Base-by-base conservation (phyloP, 2,329 filamentous ascomycete genomes). In the Ophiostoma angusticollis region DNA sequence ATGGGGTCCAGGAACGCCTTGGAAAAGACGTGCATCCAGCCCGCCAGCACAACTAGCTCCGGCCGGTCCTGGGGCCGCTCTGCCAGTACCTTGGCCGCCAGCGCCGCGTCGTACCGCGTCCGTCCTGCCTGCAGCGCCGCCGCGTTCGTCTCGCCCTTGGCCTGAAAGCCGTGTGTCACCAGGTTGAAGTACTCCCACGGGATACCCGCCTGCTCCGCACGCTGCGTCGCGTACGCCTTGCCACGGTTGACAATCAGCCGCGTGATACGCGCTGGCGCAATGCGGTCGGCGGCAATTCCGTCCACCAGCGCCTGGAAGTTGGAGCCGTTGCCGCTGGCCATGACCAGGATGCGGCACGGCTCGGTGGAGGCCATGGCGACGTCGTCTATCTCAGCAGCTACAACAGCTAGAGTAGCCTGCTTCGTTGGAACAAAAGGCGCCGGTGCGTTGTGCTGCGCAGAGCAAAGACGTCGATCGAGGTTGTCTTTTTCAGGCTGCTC, bases 1-100 rank as follows among this genome's bases (percentile, higher is more conserved):
- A 93, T 54, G 2, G 84, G 82, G 8, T 70, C 66, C 34, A 93
- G 63, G 55, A 93, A 91, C 1, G 66, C 62, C 3, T 66, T 64
- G 0, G 76, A 78, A 35, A 93, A 71, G 41, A 93, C 79, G 56
- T 91, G 79, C 84, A 93, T 93, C 71, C 83, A 93, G 3, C 86
- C 85, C 4, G 83, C 79, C 48, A 86, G 81, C 8, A 91, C 79
- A 35, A 93, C 74, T 39, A 93, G 59, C 39, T 87, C 73, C 0
- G 85, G 84, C 41, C 59, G 59, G 46, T 80, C 71, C 5, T 60
- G 56, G 3, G 52, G 48, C 13, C 39, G 9, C 1, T 5, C 11
- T 6, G 9, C 33, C 18, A 89, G 63, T 37, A 93, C 70, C 43
- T 79, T 66, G 30, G 68, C 58, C 0, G 84, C 82, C 45, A 93